Percentiles rank a stretch among this genome's conserved stretches.
Conservation (phyloP, 306 rosid species). For the Castanospermum australe region DNA sequence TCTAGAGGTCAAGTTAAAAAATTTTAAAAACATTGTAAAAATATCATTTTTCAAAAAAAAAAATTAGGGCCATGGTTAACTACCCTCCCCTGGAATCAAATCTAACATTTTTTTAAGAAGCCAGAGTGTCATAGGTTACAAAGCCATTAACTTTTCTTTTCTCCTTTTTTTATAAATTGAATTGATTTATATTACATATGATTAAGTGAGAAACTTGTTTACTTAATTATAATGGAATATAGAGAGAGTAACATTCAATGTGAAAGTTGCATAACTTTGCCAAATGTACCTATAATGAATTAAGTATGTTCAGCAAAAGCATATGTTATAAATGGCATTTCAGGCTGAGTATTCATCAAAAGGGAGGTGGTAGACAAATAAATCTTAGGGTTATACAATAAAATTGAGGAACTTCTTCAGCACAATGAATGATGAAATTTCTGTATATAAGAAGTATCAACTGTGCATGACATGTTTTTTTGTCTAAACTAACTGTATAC, state of each 20-base stretch:
- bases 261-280: background rate
- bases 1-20: too few species aligned
- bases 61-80: too few species aligned
- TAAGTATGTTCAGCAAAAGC: background rate
- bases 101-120: background rate
- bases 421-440: conserved; percentile 37
- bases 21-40: too few species aligned
- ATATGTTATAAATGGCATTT: too few species aligned
- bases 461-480: conserved; percentile 16
- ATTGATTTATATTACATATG: background rate
- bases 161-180: background rate
- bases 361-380: background rate
- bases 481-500: conserved; percentile 23
- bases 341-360: background rate
- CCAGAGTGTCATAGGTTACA: background rate
- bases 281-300: background rate
- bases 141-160: background rate
- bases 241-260: background rate
- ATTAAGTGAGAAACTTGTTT: too few species aligned
- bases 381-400: conserved; percentile 7
- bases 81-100: background rate
- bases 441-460: conserved; percentile 42
- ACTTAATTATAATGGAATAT: too few species aligned
- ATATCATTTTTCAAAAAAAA: too few species aligned
- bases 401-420: conserved; percentile 33